These are phyloP conservation scores for Flaveria linearis DNA, from an alignment of 129 eudicot species.

Conservation along the genomic window DNA sequence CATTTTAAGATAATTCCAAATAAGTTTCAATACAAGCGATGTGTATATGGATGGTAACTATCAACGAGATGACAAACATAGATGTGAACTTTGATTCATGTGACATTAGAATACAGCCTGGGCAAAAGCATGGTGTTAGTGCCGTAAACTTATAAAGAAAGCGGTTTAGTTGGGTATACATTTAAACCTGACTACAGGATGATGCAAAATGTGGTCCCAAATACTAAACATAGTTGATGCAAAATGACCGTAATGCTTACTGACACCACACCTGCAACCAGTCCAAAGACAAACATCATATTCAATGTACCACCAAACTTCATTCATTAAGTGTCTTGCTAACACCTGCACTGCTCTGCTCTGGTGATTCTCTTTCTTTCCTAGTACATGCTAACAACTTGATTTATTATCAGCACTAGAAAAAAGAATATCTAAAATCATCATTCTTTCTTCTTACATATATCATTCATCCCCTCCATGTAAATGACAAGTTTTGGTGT, in stretches of 20 bases:
- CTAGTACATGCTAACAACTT: constrained; percentile 7
- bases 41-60: too few species aligned
- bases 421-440: not conserved
- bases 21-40: too few species aligned
- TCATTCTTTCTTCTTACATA: not conserved
- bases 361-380: not conserved
- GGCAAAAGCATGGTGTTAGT: too few species aligned
- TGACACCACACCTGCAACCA: constrained; percentile 31
- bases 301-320: constrained; percentile 38
- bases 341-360: constrained; percentile 1
- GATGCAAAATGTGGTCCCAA: constrained; percentile 21
- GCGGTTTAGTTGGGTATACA: not conserved
- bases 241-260: constrained; percentile 7
- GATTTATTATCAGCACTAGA: not conserved
- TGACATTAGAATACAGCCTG: not conserved
- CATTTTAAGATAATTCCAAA: too few species aligned
- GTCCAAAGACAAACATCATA: constrained; percentile 30
- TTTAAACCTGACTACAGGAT: not conserved
- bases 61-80: not conserved
- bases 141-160: not conserved
- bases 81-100: not conserved
- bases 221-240: constrained; percentile 9
- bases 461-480: not conserved
- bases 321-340: constrained; percentile 1
- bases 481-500: not conserved